Base-by-base conservation (phyloP, 345 rosid genomes). In the Populus nigra region DNA sequence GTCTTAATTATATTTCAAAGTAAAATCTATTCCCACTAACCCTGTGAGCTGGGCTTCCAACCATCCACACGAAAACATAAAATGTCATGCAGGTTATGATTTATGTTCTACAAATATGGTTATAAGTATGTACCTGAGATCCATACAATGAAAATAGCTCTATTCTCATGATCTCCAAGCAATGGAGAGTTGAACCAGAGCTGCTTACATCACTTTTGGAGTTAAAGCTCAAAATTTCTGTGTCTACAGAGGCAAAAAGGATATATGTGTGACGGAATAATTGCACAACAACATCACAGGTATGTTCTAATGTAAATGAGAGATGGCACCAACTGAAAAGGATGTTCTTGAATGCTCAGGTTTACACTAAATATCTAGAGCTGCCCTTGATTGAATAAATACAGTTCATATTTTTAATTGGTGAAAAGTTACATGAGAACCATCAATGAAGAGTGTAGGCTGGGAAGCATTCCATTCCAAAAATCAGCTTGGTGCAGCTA, bases 141-240 rank as follows among this genome's bases (percentile, higher is more conserved):
- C 98, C 96, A 77, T 95, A 91, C 39, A 91, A 88, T 15, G 98
- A 95, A 81, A 93, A 87, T 20, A 95, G 88, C 82, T 95, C 92
- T 70, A 95, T 91, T 77, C 87, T 88, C 88, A 91, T 82, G 53
- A 91, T 88, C 84, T 93, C 97, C 87, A 94, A 85, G 67, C 93
- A 82, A 77, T 91, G 93, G 67, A 91, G 84, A 82, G 85, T 85
- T 68, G 94, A 88, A 81, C 84, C 77, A 75, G 72, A 53, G 76
- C 85, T 86, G 77, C 76, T 78, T 80, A 81, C 89, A 20, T 83
- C 81, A 10, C 70, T 84, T 85, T 81, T 88, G 53, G 87, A 85
- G 77, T 82, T 81, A 78, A 75, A 81, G 81, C 81, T 86, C 41
- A 85, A 82, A 78, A 77, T 73, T 63, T 90, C 89, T 36, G 82